These are phyloP conservation scores for Dalechampia spathulata DNA, from an alignment of 441 rosid genomes.

Conservation along the genomic window DNA sequence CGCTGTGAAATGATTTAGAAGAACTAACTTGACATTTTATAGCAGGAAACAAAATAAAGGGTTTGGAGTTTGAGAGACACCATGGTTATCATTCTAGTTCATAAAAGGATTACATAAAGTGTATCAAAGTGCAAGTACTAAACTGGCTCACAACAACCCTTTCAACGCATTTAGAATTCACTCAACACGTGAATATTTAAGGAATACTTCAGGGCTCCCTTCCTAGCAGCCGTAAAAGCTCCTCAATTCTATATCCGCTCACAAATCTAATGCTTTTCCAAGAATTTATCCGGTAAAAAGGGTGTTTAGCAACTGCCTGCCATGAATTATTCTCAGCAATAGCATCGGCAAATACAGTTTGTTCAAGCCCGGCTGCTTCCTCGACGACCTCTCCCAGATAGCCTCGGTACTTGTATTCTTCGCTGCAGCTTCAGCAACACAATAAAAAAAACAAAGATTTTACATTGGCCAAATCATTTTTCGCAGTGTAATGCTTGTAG, in stretches of 20 bases:
- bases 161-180: too few relatives aligned
- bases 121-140: too few relatives aligned
- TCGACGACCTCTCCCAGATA: slow-evolving; percentile 33
- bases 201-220: too few relatives aligned
- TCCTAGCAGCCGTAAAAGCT: not conserved
- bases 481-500: not conserved
- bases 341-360: not conserved
- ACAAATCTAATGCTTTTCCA: not conserved
- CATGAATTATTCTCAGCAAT: not conserved
- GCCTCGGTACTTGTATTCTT: slow-evolving; percentile 18
- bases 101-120: too few relatives aligned
- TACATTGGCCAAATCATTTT: not conserved
- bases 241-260: too few relatives aligned
- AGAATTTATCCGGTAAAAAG: slow-evolving; percentile 1
- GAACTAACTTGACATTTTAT: too few relatives aligned
- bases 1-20: too few relatives aligned
- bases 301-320: not conserved
- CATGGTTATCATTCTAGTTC: too few relatives aligned
- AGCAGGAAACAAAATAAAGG: too few relatives aligned
- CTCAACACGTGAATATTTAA: too few relatives aligned
- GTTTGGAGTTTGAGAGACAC: too few relatives aligned
- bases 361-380: slow-evolving; percentile 34
- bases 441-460: not conserved
- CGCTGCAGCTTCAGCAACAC: slow-evolving; percentile 24
- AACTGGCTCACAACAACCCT: too few relatives aligned